A percentile compares a stretch with the other conserved stretches of the same genome.
Conservation (phyloP, 805 yeast genomes). For the Spathaspora arborariae region DNA sequence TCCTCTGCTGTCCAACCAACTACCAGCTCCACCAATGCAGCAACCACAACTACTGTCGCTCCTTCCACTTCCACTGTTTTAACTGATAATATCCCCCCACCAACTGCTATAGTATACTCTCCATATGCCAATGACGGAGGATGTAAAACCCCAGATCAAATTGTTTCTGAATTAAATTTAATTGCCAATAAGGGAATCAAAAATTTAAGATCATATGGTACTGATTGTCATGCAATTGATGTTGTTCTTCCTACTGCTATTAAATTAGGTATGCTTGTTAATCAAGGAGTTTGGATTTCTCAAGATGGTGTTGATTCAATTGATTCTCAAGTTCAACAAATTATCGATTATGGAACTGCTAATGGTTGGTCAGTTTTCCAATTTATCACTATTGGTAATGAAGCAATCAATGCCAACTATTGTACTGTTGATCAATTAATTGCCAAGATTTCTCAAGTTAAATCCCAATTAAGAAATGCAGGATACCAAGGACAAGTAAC, state of each 20-base stretch:
- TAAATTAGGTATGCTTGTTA: slow-evolving; percentile 61
- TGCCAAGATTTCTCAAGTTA: slow-evolving; percentile 61
- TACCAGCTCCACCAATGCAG: slow-evolving; percentile 9
- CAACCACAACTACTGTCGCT: slow-evolving; percentile 8
- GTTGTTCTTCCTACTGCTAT: slow-evolving; percentile 62
- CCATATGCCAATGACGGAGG: slow-evolving; percentile 69
- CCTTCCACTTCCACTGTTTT: slow-evolving; percentile 11
- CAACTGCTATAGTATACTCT: slow-evolving; percentile 65
- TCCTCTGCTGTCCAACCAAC: slow-evolving; percentile 18
- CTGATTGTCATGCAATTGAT: slow-evolving; percentile 71
- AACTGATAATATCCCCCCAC: slow-evolving; percentile 29
- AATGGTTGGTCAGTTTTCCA: slow-evolving; percentile 73
- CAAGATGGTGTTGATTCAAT: slow-evolving; percentile 64
- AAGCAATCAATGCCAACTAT: slow-evolving; percentile 68
- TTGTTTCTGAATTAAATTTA: slow-evolving; percentile 53
- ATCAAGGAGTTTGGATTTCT: slow-evolving; percentile 86
- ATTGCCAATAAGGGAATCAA: slow-evolving; percentile 61
- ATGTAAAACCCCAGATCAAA: slow-evolving; percentile 59
- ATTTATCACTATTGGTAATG: slow-evolving; percentile 81
- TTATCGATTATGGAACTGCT: slow-evolving; percentile 47
- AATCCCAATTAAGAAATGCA: slow-evolving; percentile 50
- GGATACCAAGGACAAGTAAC: slow-evolving; percentile 78
- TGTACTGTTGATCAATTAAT: slow-evolving; percentile 60
- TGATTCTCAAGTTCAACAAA: slow-evolving; percentile 50
- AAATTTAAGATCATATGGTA: slow-evolving; percentile 76